Percentiles rank a stretch among this genome's conserved stretches.
These are phyloP conservation scores for Aureobasidium vineae DNA, from an alignment of 2,329 filamentous ascomycete genomes.

Conservation along the genomic window DNA sequence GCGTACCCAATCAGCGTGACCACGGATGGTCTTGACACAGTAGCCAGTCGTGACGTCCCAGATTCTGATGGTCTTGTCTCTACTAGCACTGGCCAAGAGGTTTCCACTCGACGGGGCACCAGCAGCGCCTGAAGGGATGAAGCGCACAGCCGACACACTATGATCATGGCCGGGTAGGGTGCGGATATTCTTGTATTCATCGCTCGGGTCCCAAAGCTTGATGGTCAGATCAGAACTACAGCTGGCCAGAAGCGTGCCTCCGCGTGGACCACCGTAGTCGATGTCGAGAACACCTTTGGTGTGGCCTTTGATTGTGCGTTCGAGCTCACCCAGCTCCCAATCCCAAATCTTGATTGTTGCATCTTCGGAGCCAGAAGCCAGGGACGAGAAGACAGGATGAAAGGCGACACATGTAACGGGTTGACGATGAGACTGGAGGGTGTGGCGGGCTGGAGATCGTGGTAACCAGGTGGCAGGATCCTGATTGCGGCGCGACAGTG, in stretches of 20 bases:
- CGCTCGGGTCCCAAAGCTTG: conserved; percentile 88
- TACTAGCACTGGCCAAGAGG: conserved; percentile 78
- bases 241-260: conserved; percentile 74
- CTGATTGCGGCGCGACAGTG: conserved; percentile 74
- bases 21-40: conserved; percentile 83
- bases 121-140: conserved; percentile 78
- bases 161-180: conserved; percentile 91
- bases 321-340: conserved; percentile 88
- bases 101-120: conserved; percentile 78
- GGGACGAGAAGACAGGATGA: conserved; percentile 84
- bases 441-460: conserved; percentile 75
- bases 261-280: conserved; percentile 83
- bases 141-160: conserved; percentile 82
- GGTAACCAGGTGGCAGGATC: conserved; percentile 87
- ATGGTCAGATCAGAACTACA: conserved; percentile 90
- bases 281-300: conserved; percentile 85
- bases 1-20: conserved; percentile 88
- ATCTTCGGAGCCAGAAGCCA: conserved; percentile 89
- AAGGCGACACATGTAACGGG: conserved; percentile 87
- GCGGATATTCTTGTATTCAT: conserved; percentile 93
- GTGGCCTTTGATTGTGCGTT: conserved; percentile 87
- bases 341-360: conserved; percentile 97
- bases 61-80: conserved; percentile 80
- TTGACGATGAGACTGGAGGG: conserved; percentile 75
- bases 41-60: conserved; percentile 95